Evolutionary conservation across 1,139 yeast species (phyloP).

Genomic region (Kurtzmaniella quercitrusa): DNA sequence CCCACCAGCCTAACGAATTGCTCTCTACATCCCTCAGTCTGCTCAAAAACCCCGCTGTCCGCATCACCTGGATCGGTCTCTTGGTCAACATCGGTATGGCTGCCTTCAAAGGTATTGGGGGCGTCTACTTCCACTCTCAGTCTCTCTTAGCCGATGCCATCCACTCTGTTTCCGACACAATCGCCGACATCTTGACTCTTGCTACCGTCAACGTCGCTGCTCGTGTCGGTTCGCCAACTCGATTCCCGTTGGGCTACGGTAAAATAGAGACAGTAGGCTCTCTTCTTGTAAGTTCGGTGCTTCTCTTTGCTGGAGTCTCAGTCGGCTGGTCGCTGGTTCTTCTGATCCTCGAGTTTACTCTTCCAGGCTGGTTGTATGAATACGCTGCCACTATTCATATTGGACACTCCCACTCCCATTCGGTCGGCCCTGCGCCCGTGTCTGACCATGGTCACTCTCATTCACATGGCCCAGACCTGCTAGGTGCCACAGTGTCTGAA

Average conservation of each 20-base stretch:
- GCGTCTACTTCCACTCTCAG: slow-evolving; percentile 89
- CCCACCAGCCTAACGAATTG: slow-evolving; percentile 41
- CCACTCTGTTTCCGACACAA: slow-evolving; percentile 84
- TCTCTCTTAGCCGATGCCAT: slow-evolving; percentile 92
- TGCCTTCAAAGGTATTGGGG: slow-evolving; percentile 80
- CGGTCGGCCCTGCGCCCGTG: slow-evolving; percentile 10
- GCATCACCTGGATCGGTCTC: slow-evolving; percentile 90
- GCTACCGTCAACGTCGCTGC: slow-evolving; percentile 81
- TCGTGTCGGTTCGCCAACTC: slow-evolving; percentile 53
- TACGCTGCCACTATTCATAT: slow-evolving; percentile 42
- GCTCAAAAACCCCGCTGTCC: slow-evolving; percentile 72
- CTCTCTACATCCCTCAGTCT: slow-evolving; percentile 25
- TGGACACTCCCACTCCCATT: slow-evolving; percentile 52
- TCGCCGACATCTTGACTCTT: slow-evolving; percentile 83
- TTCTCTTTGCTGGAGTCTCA: slow-evolving; percentile 82
- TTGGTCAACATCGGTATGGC: slow-evolving; percentile 84
- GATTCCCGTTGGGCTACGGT: slow-evolving; percentile 87
- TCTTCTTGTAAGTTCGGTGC: slow-evolving; percentile 74
- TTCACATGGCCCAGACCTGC: slow-evolving; percentile 37
- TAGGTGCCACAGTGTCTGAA: slow-evolving; percentile 1
- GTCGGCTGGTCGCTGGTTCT: slow-evolving; percentile 86
- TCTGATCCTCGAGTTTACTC: slow-evolving; percentile 62
- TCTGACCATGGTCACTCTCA: slow-evolving; percentile 5
- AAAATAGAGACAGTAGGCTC: slow-evolving; percentile 92
- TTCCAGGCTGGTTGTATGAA: slow-evolving; percentile 51